Evolutionary conservation across 306 rosid genomes (phyloP).

Genomic region (Sesbania bispinosa): DNA sequence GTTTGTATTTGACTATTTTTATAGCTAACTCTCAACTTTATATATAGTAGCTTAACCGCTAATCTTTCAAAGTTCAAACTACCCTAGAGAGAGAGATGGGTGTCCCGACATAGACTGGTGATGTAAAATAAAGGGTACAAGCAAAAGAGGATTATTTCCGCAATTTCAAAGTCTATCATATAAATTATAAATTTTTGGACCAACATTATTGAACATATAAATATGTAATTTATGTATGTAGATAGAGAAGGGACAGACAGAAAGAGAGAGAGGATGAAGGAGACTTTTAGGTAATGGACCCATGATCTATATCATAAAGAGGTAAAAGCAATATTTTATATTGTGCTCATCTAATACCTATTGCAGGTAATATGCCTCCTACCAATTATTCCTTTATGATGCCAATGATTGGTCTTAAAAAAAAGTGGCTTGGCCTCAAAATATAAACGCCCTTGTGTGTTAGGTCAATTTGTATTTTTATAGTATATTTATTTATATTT

Average conservation of each 20-base stretch:
- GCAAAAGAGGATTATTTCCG: background rate
- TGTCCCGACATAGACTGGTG: background rate
- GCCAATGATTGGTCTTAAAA: slow-evolving; percentile 54
- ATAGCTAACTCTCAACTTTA: background rate
- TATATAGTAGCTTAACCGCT: slow-evolving; percentile 6
- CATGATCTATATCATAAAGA: slow-evolving; percentile 33
- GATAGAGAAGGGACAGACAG: slow-evolving; percentile 24
- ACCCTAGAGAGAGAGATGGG: slow-evolving; percentile 13
- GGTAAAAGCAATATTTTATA: slow-evolving; percentile 33
- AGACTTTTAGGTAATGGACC: slow-evolving; percentile 45
- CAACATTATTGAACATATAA: slow-evolving; percentile 46
- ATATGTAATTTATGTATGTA: background rate
- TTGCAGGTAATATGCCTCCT: slow-evolving; percentile 65
- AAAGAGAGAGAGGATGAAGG: slow-evolving; percentile 31
- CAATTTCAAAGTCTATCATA: slow-evolving; percentile 9
- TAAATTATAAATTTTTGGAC: slow-evolving; percentile 11
- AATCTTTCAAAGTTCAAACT: slow-evolving; percentile 19
- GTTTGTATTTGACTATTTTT: slow-evolving; percentile 25
- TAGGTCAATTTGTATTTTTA: slow-evolving; percentile 47
- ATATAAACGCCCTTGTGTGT: slow-evolving; percentile 36
- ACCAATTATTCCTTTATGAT: slow-evolving; percentile 62
- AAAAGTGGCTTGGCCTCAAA: slow-evolving; percentile 36
- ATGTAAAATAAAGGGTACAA: background rate
- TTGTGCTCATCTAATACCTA: slow-evolving; percentile 46
- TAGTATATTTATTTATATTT: background rate